phyloP scores from a whole-genome alignment of 2,329 filamentous ascomycete species.

The Mycosphaerella sp. region DNA sequence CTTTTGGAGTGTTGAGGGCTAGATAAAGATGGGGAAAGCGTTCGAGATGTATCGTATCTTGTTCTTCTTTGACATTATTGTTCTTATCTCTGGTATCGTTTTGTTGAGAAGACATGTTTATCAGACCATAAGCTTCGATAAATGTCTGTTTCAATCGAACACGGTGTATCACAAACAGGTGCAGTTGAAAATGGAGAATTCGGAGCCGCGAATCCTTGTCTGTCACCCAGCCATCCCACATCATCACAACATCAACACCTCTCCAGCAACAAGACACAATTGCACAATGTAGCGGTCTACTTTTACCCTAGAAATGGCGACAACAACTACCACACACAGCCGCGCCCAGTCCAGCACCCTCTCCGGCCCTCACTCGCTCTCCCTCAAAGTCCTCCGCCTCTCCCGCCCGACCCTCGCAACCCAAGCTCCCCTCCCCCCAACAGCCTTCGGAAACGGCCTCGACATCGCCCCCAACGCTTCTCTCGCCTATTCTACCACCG shows the following conservation, averaged over 20 bases:
- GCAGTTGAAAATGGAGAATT: background rate
- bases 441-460: slow-evolving; percentile 43
- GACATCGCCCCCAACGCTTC: slow-evolving; percentile 57
- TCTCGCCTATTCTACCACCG: slow-evolving; percentile 61
- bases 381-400: slow-evolving; percentile 77
- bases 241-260: background rate
- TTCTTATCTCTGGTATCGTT: background rate
- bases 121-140: no score
- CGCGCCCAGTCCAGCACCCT: slow-evolving; percentile 36
- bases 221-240: background rate
- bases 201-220: background rate
- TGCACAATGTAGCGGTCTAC: background rate
- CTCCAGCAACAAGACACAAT: background rate
- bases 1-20: slow-evolving; percentile 48
- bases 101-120: background rate
- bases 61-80: slow-evolving; percentile 1
- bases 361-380: slow-evolving; percentile 64
- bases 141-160: no score
- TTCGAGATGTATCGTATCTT: slow-evolving; percentile 28
- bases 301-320: background rate
- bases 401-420: slow-evolving; percentile 72
- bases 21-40: slow-evolving; percentile 41
- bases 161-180: background rate
- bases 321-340: slow-evolving; percentile 27
- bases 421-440: slow-evolving; percentile 59